These are phyloP conservation scores for Albugo laibachii DNA, from an alignment of 352 stramenopile genomes.

Conservation along the genomic window DNA sequence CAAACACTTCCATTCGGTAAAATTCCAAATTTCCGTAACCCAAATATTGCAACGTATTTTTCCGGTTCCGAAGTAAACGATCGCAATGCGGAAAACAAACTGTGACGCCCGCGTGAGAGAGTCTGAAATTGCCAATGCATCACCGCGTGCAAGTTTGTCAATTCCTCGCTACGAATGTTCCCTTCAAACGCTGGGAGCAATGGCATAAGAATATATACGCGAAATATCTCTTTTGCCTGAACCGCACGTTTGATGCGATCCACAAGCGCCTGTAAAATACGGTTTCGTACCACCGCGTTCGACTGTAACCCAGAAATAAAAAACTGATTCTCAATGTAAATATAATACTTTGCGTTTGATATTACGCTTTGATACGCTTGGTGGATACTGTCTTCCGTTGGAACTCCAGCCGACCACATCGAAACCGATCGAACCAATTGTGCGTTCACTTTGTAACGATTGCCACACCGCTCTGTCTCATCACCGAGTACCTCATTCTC, in stretches of 20 bases:
- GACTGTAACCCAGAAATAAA: slow-evolving; percentile 18
- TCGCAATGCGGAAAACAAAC: slow-evolving; percentile 2
- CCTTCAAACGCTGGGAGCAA: slow-evolving; percentile 11
- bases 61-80: slow-evolving; percentile 2
- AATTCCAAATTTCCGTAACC: slow-evolving; percentile 4
- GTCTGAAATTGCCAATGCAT: slow-evolving; percentile 13
- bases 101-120: slow-evolving; percentile 8
- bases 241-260: slow-evolving; percentile 6
- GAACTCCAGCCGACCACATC: slow-evolving; percentile 8
- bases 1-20: slow-evolving; percentile 2
- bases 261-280: slow-evolving; percentile 8
- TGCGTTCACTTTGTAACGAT: slow-evolving; percentile 1
- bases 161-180: slow-evolving; percentile 3
- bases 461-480: not conserved
- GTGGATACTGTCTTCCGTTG: slow-evolving; percentile 24
- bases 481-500: not conserved
- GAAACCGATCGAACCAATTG: slow-evolving; percentile 7
- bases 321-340: slow-evolving; percentile 38
- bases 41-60: slow-evolving; percentile 10
- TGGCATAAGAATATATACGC: slow-evolving; percentile 10
- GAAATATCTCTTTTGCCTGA: slow-evolving; percentile 6
- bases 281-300: slow-evolving; percentile 15
- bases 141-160: slow-evolving; percentile 5
- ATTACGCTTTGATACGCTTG: slow-evolving; percentile 25
- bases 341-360: slow-evolving; percentile 17